Base-by-base conservation (phyloP, 2,329 filamentous ascomycete species). In the Trichoderma afroharzianum region DNA sequence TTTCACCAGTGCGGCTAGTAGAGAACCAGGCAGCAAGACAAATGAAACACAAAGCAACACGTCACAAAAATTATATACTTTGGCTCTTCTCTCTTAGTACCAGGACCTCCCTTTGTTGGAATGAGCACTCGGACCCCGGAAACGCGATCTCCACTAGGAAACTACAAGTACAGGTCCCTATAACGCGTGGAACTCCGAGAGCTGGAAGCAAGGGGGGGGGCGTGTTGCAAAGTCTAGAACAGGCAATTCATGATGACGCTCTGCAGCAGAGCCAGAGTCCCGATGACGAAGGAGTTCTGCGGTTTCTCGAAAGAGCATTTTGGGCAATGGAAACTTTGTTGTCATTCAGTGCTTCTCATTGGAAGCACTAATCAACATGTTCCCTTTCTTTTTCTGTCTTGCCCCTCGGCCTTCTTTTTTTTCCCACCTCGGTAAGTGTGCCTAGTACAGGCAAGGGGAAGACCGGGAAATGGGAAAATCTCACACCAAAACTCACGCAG, bases 111-210 rank as follows among this genome's bases (percentile, higher is more conserved):
- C 62, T 64, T 32, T 67, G 63, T 28, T 58, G 63, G 63, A 67
- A 67, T 67, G 63, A 58, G 32, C 32, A 43, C 50, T 43, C 47
- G 47, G 47, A 53, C 21, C 32, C 24, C 63, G 50, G 30, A 33
- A 68, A 58, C 64, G 64, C 53, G 26, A 58, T 68, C 24, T 58
- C 64, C 64, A 58, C 64, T 58, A 58, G 53, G 64, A 68, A 68
- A 68, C 64, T 58, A 30, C 24, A 58, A 53, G 30, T 50, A 63
- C 47, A 53, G 47, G 47, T 14, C 21, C 30, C 30, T 63, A 53
- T 33, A 53, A 47, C 62, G 62, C 62, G 26, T 43, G 43, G 62
- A 26, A 57, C 14, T 15, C 53, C 24, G 24, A 26, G 53, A 63
- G 62, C 62, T 53, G 43, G 33, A 68, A 21, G 24, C 21, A 30